Percentiles rank a stretch among this genome's conserved stretches.
phyloP scores from a whole-genome alignment of 257 asterid genomes.

The Solanum arcanum region DNA sequence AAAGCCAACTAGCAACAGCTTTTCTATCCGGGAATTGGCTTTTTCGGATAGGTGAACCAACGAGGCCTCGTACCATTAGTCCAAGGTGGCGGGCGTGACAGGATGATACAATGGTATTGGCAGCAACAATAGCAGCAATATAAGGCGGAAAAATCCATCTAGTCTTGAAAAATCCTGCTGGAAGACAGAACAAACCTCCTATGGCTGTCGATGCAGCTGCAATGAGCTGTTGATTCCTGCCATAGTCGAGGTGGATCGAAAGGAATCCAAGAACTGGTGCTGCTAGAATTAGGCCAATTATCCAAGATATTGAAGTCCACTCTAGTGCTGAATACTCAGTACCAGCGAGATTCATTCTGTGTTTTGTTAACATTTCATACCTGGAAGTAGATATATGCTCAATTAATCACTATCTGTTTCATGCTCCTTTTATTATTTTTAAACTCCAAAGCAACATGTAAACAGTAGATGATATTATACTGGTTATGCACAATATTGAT shows the following conservation, averaged over 20 bases:
- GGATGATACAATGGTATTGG: constrained; percentile 54
- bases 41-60: constrained; percentile 36
- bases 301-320: constrained; percentile 84
- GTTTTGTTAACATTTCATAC: constrained; percentile 43
- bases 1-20: constrained; percentile 52
- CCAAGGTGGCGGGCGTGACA: constrained; percentile 71
- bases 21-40: constrained; percentile 38
- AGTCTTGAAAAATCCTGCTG: constrained; percentile 65
- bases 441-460: not conserved
- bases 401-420: not conserved
- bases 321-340: constrained; percentile 46
- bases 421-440: not conserved
- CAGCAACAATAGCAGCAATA: constrained; percentile 53
- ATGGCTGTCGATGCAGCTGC: constrained; percentile 65
- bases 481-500: not conserved
- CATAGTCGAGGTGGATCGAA: constrained; percentile 58
- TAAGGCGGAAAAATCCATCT: constrained; percentile 78
- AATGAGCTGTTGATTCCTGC: constrained; percentile 46
- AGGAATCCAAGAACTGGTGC: constrained; percentile 54
- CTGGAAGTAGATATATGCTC: constrained; percentile 16
- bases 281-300: constrained; percentile 55
- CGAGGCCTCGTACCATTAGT: constrained; percentile 60
- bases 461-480: not conserved
- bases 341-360: constrained; percentile 32
- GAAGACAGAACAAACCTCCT: constrained; percentile 89